Evolutionary conservation across 2,329 filamentous ascomycete genomes (phyloP).

Genomic region (Beauveria brongniartii): DNA sequence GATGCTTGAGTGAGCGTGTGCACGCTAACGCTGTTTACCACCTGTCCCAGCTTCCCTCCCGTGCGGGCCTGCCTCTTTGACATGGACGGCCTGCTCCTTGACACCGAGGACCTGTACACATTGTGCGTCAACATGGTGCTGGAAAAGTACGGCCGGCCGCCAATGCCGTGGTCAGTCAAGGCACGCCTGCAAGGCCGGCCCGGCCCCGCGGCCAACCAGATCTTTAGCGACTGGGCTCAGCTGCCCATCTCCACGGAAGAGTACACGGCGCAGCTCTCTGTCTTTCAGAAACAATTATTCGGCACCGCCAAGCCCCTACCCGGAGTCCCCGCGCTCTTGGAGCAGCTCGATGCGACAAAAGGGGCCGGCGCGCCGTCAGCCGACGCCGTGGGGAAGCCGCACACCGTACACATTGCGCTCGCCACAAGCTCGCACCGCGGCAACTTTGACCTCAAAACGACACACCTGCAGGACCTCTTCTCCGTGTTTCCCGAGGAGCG

Average conservation of each 20-base stretch:
- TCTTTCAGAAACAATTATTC: slow-evolving; percentile 65
- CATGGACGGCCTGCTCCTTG: slow-evolving; percentile 94
- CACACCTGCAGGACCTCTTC: slow-evolving; percentile 50
- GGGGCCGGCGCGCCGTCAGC: neutral
- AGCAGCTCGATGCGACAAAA: slow-evolving; percentile 42
- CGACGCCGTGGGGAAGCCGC: neutral
- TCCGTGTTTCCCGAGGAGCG: slow-evolving; percentile 60
- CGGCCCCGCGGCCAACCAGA: slow-evolving; percentile 41
- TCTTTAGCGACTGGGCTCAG: slow-evolving; percentile 72
- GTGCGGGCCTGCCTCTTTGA: slow-evolving; percentile 93
- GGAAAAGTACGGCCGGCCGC: slow-evolving; percentile 60
- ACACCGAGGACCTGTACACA: slow-evolving; percentile 88
- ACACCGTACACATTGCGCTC: slow-evolving; percentile 68
- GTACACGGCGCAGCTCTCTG: slow-evolving; percentile 51
- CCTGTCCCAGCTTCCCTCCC: slow-evolving; percentile 55
- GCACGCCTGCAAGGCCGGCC: slow-evolving; percentile 65
- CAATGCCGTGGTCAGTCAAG: slow-evolving; percentile 89
- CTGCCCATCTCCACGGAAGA: slow-evolving; percentile 68
- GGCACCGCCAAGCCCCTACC: slow-evolving; percentile 67
- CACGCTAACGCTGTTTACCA: neutral
- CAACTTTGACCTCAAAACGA: slow-evolving; percentile 74
- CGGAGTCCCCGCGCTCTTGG: slow-evolving; percentile 64
- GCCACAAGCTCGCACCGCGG: slow-evolving; percentile 67
- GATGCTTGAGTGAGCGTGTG: neutral
- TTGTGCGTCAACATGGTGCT: slow-evolving; percentile 76